Percentiles rank a stretch among this genome's conserved stretches.
Conservation (phyloP, 805 yeast genomes). For the Yueomyces sp. region DNA sequence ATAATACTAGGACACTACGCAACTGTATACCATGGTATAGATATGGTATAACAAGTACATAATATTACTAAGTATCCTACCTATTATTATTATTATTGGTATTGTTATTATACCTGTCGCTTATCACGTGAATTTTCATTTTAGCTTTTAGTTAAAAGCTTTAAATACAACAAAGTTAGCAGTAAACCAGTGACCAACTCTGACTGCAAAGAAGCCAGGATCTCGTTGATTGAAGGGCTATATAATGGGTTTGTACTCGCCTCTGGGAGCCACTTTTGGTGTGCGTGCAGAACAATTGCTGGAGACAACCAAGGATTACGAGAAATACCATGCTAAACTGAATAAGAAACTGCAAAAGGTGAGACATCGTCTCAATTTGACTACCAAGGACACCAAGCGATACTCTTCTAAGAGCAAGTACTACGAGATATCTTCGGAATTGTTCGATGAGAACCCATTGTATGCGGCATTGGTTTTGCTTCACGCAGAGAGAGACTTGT, state of each 20-base stretch:
- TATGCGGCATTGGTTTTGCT: slow-evolving; percentile 48
- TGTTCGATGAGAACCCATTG: slow-evolving; percentile 36
- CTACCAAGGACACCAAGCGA: slow-evolving; percentile 53
- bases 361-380: slow-evolving; percentile 50
- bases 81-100: too few relatives aligned
- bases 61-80: too few relatives aligned
- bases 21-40: too few relatives aligned
- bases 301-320: slow-evolving; percentile 55
- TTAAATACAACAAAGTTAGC: too few relatives aligned
- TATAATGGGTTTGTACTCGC: slow-evolving; percentile 16
- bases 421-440: slow-evolving; percentile 32
- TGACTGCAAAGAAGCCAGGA: too few relatives aligned
- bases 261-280: slow-evolving; percentile 28
- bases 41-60: too few relatives aligned
- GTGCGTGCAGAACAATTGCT: slow-evolving; percentile 51
- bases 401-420: slow-evolving; percentile 37
- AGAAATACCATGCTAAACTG: slow-evolving; percentile 49
- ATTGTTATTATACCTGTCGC: too few relatives aligned
- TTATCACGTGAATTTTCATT: too few relatives aligned
- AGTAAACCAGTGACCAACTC: too few relatives aligned
- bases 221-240: too few relatives aligned
- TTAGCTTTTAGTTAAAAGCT: too few relatives aligned
- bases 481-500: slow-evolving; percentile 60
- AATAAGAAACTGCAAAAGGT: slow-evolving; percentile 48
- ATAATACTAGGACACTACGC: too few relatives aligned